Conservation (phyloP, 2,329 filamentous ascomycete genomes). For the Arthrobotrys conoides region DNA sequence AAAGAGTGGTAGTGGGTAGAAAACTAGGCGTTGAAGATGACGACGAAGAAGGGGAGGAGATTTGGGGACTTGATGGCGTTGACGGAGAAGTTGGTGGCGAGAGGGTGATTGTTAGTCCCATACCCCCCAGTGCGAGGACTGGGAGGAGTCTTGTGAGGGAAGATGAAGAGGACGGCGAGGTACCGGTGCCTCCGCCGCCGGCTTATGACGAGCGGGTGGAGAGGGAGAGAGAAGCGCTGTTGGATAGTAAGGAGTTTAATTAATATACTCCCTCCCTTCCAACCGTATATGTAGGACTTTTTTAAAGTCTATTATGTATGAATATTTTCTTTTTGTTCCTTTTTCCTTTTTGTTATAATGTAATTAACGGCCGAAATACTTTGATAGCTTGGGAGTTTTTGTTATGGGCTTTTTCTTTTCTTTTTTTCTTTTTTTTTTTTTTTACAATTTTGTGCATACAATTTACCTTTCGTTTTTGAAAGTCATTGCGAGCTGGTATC, state of each 20-base stretch:
- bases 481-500: constrained; percentile 23
- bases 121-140: background rate
- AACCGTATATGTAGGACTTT: background rate
- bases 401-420: background rate
- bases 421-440: background rate
- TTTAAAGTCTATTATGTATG: background rate
- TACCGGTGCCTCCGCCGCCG: constrained; percentile 39
- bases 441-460: background rate
- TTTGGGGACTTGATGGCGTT: constrained; percentile 50
- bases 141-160: constrained; percentile 17
- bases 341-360: background rate
- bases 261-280: background rate
- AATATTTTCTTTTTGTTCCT: background rate
- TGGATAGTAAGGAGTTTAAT: constrained; percentile 57
- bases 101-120: constrained; percentile 41
- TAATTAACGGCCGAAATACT: constrained; percentile 2
- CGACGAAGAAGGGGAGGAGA: constrained; percentile 47
- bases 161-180: constrained; percentile 22
- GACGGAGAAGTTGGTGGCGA: constrained; percentile 57
- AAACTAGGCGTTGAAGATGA: constrained; percentile 54
- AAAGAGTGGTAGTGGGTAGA: constrained; percentile 37
- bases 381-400: constrained; percentile 15
- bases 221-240: constrained; percentile 22
- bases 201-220: constrained; percentile 42
- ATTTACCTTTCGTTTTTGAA: background rate